Conservation (phyloP, 192 early-diverging fungal species). For the Coemansia sp. region DNA sequence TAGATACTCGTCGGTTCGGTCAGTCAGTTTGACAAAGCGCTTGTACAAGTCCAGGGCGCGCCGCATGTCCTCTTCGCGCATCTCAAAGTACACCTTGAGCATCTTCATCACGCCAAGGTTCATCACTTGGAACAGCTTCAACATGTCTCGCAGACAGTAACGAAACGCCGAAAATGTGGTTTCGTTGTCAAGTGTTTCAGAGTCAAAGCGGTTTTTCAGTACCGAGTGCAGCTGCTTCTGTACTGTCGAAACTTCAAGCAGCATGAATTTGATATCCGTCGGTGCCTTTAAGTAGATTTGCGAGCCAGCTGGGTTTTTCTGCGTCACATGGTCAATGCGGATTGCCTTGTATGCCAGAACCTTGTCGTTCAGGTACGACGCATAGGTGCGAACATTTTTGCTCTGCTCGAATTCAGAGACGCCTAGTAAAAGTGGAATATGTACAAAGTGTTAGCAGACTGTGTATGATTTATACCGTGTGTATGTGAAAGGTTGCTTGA, state of each 20-base stretch:
- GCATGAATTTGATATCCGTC: conserved; percentile 42
- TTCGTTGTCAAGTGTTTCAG: conserved; percentile 54
- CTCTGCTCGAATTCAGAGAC: conserved; percentile 54
- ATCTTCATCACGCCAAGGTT: conserved; percentile 58
- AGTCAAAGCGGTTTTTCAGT: conserved; percentile 52
- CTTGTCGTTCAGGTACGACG: conserved; percentile 51
- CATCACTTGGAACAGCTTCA: conserved; percentile 59
- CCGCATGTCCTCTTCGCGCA: conserved; percentile 51
- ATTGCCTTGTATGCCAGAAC: conserved; percentile 50
- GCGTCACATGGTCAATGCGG: conserved; percentile 49
- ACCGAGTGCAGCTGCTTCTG: conserved; percentile 53
- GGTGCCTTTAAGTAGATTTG: conserved; percentile 45
- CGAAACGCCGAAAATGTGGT: conserved; percentile 52
- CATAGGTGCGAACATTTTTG: conserved; percentile 54
- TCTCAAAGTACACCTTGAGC: conserved; percentile 57
- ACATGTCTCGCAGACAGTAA: conserved; percentile 51
- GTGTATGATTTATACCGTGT: not conserved
- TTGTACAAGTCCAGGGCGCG: conserved; percentile 54
- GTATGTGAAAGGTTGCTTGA: not conserved
- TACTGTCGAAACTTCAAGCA: conserved; percentile 51
- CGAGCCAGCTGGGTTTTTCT: conserved; percentile 37
- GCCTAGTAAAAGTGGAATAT: not conserved
- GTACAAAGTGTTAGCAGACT: too few species aligned
- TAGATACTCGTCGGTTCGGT: conserved; percentile 51
- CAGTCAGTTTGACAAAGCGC: conserved; percentile 54